Percentiles rank a stretch among this genome's conserved stretches.
Conservation (phyloP, 2,329 filamentous ascomycete genomes). For the Phyllosticta capitalensis region DNA sequence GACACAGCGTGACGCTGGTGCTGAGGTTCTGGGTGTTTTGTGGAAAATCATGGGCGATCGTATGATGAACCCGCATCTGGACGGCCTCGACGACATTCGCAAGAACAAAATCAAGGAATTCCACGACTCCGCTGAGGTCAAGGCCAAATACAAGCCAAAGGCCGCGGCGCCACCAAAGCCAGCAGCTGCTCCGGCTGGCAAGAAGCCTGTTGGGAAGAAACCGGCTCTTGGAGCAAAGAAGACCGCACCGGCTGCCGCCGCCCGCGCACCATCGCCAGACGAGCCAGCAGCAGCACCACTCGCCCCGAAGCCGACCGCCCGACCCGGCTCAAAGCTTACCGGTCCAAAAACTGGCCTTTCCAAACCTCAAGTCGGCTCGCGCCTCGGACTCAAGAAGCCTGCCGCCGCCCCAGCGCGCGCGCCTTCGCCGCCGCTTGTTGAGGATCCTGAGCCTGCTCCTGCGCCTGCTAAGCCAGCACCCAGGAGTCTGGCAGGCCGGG, state of each 20-base stretch:
- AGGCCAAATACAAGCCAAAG: conserved; percentile 88
- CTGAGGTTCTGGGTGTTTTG: conserved; percentile 82
- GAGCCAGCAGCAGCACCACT: conserved; percentile 44
- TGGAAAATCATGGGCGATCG: conserved; percentile 99
- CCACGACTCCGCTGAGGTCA: conserved; percentile 71
- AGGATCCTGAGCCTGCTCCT: conserved; percentile 41
- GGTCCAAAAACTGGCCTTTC: conserved; percentile 32
- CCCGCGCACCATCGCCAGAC: conserved; percentile 24
- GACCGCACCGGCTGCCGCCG: conserved; percentile 32
- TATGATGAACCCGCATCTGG: conserved; percentile 85
- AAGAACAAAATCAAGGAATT: conserved; percentile 95
- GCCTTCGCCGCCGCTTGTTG: conserved; percentile 43
- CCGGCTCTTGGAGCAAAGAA: conserved; percentile 44
- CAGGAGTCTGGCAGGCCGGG: conserved; percentile 58
- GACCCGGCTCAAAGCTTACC: conserved; percentile 34
- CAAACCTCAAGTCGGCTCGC: conserved; percentile 22
- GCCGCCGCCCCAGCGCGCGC: conserved; percentile 18
- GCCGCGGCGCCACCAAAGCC: conserved; percentile 51
- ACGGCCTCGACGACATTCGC: conserved; percentile 88
- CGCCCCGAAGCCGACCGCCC: conserved; percentile 49
- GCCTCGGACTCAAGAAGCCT: conserved; percentile 33
- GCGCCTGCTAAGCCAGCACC: conserved; percentile 41
- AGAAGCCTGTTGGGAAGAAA: conserved; percentile 41
- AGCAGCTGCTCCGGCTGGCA: conserved; percentile 42
- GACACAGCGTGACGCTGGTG: conserved; percentile 74